These are phyloP conservation scores for Phytopythium delawarense DNA, from an alignment of 352 stramenopile genomes.

Conservation along the genomic window DNA sequence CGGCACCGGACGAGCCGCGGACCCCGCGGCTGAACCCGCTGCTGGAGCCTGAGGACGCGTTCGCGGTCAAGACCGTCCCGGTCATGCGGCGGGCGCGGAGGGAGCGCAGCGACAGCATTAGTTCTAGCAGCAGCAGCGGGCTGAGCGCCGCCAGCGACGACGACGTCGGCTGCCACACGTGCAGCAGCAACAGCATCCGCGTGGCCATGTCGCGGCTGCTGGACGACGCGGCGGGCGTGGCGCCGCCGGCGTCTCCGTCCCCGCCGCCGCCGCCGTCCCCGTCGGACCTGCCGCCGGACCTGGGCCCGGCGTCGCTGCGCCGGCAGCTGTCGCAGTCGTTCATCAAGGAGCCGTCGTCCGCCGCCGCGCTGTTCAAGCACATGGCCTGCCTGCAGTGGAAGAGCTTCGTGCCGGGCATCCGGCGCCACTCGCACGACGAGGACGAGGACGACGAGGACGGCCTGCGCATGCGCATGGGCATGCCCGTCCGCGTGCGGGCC, in stretches of 20 bases:
- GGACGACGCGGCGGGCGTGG: slow-evolving; percentile 5
- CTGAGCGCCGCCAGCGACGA: slow-evolving; percentile 1
- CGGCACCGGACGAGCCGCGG: neutral
- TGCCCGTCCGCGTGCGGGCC: neutral
- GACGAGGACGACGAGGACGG: slow-evolving; percentile 5
- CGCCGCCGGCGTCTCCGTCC: neutral
- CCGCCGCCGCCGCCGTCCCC: neutral
- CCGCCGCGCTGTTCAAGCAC: slow-evolving; percentile 15
- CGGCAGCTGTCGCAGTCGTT: slow-evolving; percentile 10
- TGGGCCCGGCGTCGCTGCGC: slow-evolving; percentile 6
- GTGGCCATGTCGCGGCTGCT: slow-evolving; percentile 6
- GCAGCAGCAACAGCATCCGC: slow-evolving; percentile 10
- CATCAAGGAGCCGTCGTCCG: slow-evolving; percentile 11
- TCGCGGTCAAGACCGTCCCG: neutral
- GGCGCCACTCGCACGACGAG: slow-evolving; percentile 4
- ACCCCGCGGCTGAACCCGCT: slow-evolving; percentile 21
- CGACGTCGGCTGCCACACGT: slow-evolving; percentile 8
- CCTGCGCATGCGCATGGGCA: neutral
- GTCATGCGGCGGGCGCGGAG: neutral
- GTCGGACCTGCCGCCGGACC: slow-evolving; percentile 4
- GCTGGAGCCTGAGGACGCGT: slow-evolving; percentile 43
- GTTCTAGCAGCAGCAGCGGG: slow-evolving; percentile 1
- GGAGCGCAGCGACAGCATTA: neutral
- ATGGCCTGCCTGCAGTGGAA: slow-evolving; percentile 20
- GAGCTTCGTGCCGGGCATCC: slow-evolving; percentile 15